Base-by-base conservation (phyloP, 257 asterid species). In the Paulownia fortunei region DNA sequence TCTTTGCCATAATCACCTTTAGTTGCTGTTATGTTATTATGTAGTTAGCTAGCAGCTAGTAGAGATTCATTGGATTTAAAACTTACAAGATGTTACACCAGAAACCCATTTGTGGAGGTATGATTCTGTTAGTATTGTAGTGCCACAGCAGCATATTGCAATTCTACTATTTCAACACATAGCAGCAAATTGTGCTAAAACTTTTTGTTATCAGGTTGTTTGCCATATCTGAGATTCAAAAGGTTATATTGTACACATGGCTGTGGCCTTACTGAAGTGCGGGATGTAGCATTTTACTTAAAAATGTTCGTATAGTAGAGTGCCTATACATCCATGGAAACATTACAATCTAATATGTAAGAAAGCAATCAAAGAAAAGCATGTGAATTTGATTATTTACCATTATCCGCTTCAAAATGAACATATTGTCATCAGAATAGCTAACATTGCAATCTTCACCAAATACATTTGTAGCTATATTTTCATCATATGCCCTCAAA, bases 321-420 rank as follows among this genome's bases (percentile, higher is more conserved):
- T 51, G 30, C 77, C 44, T 46, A 52, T 34, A 49, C 26, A 24
- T 18, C 16, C 56, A 39, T 51, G 42, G 19, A 42, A n/a, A 74
- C 65, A 70, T 37, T 18, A 64, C 60, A 49, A 51, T 42, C n/a
- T 12, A 18, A 65, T 39, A 36, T 51, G 66, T 54, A 52, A 51
- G n/a, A 70, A 62, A 12, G 55, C 78, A 79, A 61, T 21, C 55
- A 47, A 49, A 72, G 37, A 46, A 74, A 32, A 52, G 47, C 23
- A 54, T 23, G 27, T 26, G 34, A 72, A 73, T 58, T 19, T 73
- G 61, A 66, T 19, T 46, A 32, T 19, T 79, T 93, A 96, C 99
- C 98, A 93, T 96, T 85, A 96, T 96, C 67, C 99, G 93, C 89
- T 96, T 96, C 89, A 96, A 82, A 83, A 96, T 96, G 85, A 88